phyloP scores from a whole-genome alignment of 495 filamentous ascomycete species.

The Daldinia grandis region DNA sequence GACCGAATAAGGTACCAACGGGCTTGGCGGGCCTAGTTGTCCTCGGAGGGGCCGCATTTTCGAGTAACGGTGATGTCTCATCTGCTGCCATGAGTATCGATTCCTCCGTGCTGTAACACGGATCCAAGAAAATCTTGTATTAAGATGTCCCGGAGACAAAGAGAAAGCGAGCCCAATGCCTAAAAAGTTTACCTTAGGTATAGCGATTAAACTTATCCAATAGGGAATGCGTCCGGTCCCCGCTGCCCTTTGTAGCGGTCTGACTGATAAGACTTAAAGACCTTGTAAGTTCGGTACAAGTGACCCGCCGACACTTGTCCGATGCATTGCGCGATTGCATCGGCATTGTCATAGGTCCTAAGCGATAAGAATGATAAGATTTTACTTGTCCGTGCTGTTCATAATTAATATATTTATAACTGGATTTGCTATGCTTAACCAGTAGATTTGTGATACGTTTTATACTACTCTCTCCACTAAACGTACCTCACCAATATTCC shows the following conservation, averaged over 20 bases:
- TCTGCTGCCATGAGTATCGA: conserved; percentile 12
- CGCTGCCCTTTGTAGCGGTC: conserved; percentile 4
- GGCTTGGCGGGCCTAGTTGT: conserved; percentile 22
- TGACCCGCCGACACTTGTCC: conserved; percentile 6
- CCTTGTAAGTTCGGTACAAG: conserved; percentile 1
- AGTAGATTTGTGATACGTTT: neutral
- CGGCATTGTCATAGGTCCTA: neutral
- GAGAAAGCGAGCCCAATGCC: neutral
- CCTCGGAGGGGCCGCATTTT: conserved; percentile 27
- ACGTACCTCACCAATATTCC: too few relatives aligned
- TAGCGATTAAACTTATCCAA: neutral
- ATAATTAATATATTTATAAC: neutral
- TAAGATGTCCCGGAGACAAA: conserved; percentile 1
- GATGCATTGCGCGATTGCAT: neutral
- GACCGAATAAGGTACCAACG: conserved; percentile 31
- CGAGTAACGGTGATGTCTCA: conserved; percentile 44
- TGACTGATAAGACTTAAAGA: conserved; percentile 2
- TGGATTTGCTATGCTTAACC: neutral
- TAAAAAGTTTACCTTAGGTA: neutral
- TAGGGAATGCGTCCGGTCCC: conserved; percentile 1
- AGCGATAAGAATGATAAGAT: neutral
- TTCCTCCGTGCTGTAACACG: conserved; percentile 1
- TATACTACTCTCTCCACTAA: too few relatives aligned
- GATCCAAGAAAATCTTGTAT: neutral
- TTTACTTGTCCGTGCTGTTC: neutral